These are phyloP conservation scores for Lotmaria passim DNA, from an alignment of 208 protist genomes.

Conservation along the genomic window DNA sequence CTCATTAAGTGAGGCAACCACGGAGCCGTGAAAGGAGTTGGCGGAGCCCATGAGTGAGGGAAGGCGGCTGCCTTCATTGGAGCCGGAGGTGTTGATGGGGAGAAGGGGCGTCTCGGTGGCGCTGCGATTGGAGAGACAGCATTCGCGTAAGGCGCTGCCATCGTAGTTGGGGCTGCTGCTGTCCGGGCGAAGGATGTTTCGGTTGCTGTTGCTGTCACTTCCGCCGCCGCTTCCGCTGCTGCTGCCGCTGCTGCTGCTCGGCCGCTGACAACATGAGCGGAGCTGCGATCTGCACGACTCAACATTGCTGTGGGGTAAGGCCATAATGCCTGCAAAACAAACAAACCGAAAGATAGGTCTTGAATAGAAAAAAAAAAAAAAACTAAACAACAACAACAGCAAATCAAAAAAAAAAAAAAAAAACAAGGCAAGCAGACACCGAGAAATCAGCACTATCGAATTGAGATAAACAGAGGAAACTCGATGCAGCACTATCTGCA, in stretches of 20 bases:
- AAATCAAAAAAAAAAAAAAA: no score
- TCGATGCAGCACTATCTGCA: no score
- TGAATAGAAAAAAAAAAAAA: no score
- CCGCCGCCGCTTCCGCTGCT: not conserved
- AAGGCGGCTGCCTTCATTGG: not conserved
- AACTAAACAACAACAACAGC: no score
- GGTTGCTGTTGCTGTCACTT: not conserved
- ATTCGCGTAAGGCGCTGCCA: not conserved
- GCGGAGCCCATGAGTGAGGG: slow-evolving; percentile 5
- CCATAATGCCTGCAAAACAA: no score
- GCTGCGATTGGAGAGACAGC: not conserved
- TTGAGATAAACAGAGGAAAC: no score
- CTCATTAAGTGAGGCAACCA: not conserved
- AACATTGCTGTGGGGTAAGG: no score
- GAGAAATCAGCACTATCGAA: no score
- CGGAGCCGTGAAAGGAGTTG: slow-evolving; percentile 3
- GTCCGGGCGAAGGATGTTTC: not conserved
- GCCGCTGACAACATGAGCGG: no score
- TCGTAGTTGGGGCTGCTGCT: not conserved
- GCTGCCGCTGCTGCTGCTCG: not conserved
- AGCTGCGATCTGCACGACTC: no score
- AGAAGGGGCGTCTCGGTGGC: not conserved
- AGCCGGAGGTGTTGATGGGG: slow-evolving; percentile 1
- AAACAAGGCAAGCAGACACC: no score
- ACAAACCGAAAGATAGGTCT: no score